phyloP scores from a whole-genome alignment of 495 filamentous ascomycete species.

The Poronia punctata region DNA sequence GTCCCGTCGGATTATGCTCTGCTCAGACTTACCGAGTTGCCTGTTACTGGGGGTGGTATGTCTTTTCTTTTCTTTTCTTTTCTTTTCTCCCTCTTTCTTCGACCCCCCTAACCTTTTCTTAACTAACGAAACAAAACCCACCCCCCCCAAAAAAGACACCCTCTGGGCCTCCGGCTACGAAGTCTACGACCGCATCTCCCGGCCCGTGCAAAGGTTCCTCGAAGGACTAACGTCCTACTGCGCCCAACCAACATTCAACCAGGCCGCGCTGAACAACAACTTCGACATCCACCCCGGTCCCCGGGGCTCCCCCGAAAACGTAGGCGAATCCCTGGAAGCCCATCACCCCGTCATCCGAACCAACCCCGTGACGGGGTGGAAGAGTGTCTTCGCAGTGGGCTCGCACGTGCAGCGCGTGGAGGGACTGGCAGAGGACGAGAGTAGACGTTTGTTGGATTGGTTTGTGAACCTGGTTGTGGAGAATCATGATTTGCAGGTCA shows the following conservation, averaged over 20 bases:
- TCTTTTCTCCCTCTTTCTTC: conserved; percentile 9
- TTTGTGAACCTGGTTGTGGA: conserved; percentile 58
- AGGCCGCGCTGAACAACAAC: conserved; percentile 45
- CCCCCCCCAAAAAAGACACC: conserved; percentile 49
- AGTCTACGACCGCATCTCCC: conserved; percentile 67
- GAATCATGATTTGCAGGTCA: conserved; percentile 75
- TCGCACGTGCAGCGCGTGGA: conserved; percentile 58
- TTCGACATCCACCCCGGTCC: conserved; percentile 48
- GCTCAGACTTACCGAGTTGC: conserved; percentile 54
- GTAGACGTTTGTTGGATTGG: conserved; percentile 52
- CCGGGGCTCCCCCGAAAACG: conserved; percentile 63
- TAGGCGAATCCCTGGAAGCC: conserved; percentile 53
- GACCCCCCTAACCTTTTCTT: no score
- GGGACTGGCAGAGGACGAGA: conserved; percentile 60
- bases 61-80: conserved; percentile 4
- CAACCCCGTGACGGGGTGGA: conserved; percentile 81
- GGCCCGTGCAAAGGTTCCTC: conserved; percentile 57
- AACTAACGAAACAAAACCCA: background rate
- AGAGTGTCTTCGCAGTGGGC: conserved; percentile 60
- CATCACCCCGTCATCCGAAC: conserved; percentile 69
- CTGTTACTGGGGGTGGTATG: conserved; percentile 63
- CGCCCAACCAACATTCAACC: conserved; percentile 53
- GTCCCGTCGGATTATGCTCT: conserved; percentile 59
- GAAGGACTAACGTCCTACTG: conserved; percentile 63
- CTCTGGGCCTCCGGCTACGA: conserved; percentile 75